phyloP scores from a whole-genome alignment of 495 filamentous ascomycete genomes.

The Pseudomonodictys pantanalensis region DNA sequence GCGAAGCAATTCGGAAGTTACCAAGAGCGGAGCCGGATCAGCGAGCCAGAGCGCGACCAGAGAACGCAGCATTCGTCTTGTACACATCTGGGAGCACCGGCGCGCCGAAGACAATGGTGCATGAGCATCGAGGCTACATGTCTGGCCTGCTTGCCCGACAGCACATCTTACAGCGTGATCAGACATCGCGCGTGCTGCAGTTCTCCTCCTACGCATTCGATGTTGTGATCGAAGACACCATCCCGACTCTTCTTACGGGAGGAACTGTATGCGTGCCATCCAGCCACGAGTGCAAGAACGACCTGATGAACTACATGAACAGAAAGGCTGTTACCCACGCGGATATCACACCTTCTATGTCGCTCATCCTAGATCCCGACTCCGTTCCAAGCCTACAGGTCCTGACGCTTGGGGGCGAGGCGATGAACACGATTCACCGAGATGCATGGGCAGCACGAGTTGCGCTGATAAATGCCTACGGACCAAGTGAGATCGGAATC shows the following conservation, averaged over 20 bases:
- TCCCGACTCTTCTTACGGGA: constrained; percentile 23
- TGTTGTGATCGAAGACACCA: constrained; percentile 14
- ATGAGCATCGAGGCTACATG: constrained; percentile 11
- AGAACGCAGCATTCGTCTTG: constrained; percentile 30
- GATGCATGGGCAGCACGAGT: constrained; percentile 10
- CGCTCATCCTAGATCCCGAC: constrained; percentile 13
- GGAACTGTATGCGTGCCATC: constrained; percentile 29
- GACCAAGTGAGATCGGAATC: not conserved
- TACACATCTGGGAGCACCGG: constrained; percentile 36
- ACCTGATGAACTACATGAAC: constrained; percentile 38
- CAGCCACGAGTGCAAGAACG: constrained; percentile 28
- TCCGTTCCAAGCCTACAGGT: constrained; percentile 12
- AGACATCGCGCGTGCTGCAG: constrained; percentile 10
- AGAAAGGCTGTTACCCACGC: constrained; percentile 33
- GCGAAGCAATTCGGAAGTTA: too few species aligned
- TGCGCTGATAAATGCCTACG: constrained; percentile 15
- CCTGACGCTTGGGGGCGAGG: constrained; percentile 35
- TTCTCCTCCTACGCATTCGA: constrained; percentile 31
- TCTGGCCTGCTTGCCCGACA: constrained; percentile 43
- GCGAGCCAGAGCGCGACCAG: constrained; percentile 2
- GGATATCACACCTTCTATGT: constrained; percentile 31
- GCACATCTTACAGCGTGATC: constrained; percentile 29
- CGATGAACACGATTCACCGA: constrained; percentile 12
- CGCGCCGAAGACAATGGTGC: constrained; percentile 37
- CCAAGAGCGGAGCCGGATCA: not conserved